Percentiles rank a stretch among this genome's conserved stretches.
phyloP scores from a whole-genome alignment of 1,139 yeast genomes.

The Sugiyamaella japonica region DNA sequence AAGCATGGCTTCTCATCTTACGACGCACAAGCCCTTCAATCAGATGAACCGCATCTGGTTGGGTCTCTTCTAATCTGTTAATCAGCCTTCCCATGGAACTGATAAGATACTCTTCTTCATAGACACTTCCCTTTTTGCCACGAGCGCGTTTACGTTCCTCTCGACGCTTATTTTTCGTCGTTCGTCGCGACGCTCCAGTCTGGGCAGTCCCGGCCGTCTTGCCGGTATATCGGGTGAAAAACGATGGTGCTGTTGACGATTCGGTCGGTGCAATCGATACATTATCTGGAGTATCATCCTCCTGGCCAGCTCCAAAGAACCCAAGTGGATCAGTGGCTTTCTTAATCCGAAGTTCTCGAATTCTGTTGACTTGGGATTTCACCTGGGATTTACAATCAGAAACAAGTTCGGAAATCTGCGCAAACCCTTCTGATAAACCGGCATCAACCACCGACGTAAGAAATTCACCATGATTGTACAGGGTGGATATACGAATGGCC shows the following conservation, averaged over 20 bases:
- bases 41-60: slow-evolving; percentile 68
- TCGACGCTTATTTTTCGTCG: slow-evolving; percentile 87
- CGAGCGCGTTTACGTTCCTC: slow-evolving; percentile 95
- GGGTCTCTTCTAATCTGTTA: slow-evolving; percentile 75
- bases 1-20: slow-evolving; percentile 73
- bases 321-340: slow-evolving; percentile 82
- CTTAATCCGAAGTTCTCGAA: slow-evolving; percentile 81
- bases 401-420: slow-evolving; percentile 77
- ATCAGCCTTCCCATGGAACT: slow-evolving; percentile 83
- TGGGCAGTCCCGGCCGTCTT: slow-evolving; percentile 94
- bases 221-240: slow-evolving; percentile 94
- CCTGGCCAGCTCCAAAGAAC: slow-evolving; percentile 52
- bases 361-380: slow-evolving; percentile 75
- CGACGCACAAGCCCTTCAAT: slow-evolving; percentile 78
- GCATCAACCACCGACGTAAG: slow-evolving; percentile 65
- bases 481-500: slow-evolving; percentile 66
- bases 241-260: slow-evolving; percentile 88
- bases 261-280: slow-evolving; percentile 95
- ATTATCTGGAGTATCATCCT: slow-evolving; percentile 73
- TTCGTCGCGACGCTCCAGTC: slow-evolving; percentile 91
- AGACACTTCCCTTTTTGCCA: slow-evolving; percentile 95
- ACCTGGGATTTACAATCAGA: slow-evolving; percentile 91
- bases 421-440: slow-evolving; percentile 83
- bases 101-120: slow-evolving; percentile 93
- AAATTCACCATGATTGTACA: slow-evolving; percentile 39